Evolutionary conservation across 2,329 filamentous ascomycete genomes (phyloP).

Genomic region (Thermoascus crustaceus): DNA sequence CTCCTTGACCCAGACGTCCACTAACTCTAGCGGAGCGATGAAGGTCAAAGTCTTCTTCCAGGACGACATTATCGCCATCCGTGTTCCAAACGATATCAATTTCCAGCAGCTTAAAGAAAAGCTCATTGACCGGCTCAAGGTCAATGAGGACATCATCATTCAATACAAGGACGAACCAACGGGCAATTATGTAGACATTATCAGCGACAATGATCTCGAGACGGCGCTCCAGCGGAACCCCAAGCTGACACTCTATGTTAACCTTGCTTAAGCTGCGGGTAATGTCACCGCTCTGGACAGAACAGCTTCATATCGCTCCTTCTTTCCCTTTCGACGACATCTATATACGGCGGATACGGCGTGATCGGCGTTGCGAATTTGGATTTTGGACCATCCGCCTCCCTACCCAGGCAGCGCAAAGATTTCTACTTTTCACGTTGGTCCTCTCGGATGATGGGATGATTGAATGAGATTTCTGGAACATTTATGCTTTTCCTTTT

Average conservation of each 20-base stretch:
- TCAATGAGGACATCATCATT: slow-evolving; percentile 66
- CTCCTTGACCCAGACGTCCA: slow-evolving; percentile 43
- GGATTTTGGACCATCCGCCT: slow-evolving; percentile 12
- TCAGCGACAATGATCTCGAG: slow-evolving; percentile 74
- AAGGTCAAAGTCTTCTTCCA: slow-evolving; percentile 96
- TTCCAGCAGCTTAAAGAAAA: slow-evolving; percentile 75
- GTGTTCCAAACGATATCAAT: slow-evolving; percentile 71
- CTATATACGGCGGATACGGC: slow-evolving; percentile 15
- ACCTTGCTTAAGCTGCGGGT: slow-evolving; percentile 23
- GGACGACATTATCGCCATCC: slow-evolving; percentile 83
- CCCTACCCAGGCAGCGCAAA: slow-evolving; percentile 18
- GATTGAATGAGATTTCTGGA: no score
- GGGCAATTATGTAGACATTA: slow-evolving; percentile 63
- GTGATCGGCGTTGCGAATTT: slow-evolving; percentile 16
- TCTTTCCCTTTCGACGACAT: not conserved
- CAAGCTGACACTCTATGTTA: slow-evolving; percentile 71
- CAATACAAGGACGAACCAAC: slow-evolving; percentile 80
- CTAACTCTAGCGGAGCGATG: slow-evolving; percentile 48
- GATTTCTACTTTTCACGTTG: slow-evolving; percentile 11
- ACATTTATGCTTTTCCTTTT: no score
- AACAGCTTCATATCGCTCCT: not conserved
- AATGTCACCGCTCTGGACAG: not conserved
- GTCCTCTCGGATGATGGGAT: slow-evolving; percentile 22
- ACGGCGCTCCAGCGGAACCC: slow-evolving; percentile 74
- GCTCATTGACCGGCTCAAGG: slow-evolving; percentile 73